Percentiles rank a stretch among this genome's conserved stretches.
These are phyloP conservation scores for Cladosporium velox DNA, from an alignment of 2,329 filamentous ascomycete species.

Conservation along the genomic window DNA sequence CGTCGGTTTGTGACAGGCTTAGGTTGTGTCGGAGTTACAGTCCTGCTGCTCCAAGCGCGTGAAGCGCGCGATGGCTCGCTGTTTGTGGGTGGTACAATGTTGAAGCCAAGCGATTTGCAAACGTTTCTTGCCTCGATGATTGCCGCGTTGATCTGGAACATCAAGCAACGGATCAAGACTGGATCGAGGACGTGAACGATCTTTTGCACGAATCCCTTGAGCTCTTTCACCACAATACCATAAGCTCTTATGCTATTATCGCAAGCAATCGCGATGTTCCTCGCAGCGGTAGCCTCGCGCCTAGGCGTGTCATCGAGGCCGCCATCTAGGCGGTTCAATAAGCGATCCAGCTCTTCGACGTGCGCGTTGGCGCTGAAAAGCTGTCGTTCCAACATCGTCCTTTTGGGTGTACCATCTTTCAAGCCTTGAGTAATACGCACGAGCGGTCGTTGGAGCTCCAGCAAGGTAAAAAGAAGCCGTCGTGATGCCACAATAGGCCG, in stretches of 20 bases:
- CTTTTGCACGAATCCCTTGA: slow-evolving; percentile 51
- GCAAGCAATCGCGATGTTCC: slow-evolving; percentile 44
- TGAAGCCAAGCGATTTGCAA: slow-evolving; percentile 53
- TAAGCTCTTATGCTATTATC: slow-evolving; percentile 54
- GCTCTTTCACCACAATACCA: slow-evolving; percentile 50
- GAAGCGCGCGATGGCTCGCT: slow-evolving; percentile 33
- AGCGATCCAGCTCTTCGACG: slow-evolving; percentile 57
- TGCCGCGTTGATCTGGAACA: slow-evolving; percentile 61
- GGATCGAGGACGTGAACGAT: slow-evolving; percentile 58
- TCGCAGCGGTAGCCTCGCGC: slow-evolving; percentile 49
- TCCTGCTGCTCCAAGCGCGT: slow-evolving; percentile 36
- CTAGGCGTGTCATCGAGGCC: slow-evolving; percentile 50
- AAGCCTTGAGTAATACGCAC: slow-evolving; percentile 42
- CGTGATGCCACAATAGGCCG: slow-evolving; percentile 31
- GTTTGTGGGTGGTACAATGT: slow-evolving; percentile 33
- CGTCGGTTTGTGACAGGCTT: slow-evolving; percentile 47
- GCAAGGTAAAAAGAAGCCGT: slow-evolving; percentile 33
- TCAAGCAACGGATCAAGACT: slow-evolving; percentile 59
- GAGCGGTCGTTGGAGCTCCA: slow-evolving; percentile 33
- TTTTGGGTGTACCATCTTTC: slow-evolving; percentile 48
- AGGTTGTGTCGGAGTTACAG: slow-evolving; percentile 51
- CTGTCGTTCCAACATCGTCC: slow-evolving; percentile 57
- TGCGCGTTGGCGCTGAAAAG: slow-evolving; percentile 59
- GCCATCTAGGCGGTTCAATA: slow-evolving; percentile 44
- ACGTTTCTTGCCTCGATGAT: slow-evolving; percentile 62